Evolutionary conservation across 805 yeast genomes (phyloP), one percentile per base, ranked within the genome.

Genomic region (Starmerella tilneyi): DNA sequence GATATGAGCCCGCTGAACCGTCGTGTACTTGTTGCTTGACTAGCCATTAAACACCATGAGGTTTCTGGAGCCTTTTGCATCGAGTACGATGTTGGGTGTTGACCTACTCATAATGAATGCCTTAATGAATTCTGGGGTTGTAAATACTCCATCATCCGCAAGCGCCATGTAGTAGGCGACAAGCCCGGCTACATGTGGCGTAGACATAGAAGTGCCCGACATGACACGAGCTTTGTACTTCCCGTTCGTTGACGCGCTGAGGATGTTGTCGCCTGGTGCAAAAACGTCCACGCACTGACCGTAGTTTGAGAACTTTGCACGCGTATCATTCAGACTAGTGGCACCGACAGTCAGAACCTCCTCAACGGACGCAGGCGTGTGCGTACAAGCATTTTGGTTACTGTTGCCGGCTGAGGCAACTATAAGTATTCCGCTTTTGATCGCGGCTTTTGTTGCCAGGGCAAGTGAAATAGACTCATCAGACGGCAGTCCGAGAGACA

Each of bases 311-410:
- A 88, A 86, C 15, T 72, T 58, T 0, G 96, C 92, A 33, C 43
- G 68, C 2, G 69, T 56, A 55, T 84, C 94, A 13, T 72, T 59
- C 57, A 82, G 94, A 58, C 84, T 89, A 43, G 85, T 76, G 3
- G 96, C 94, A 0, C 96, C 96, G 4, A 88, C 95, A 0, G 94
- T 80, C 2, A 84, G 74, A 0, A 88, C 88, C 41, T 66, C 66
- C 1, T 65, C 62, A 0, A 94, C 79, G 23, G 92, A 79, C 0
- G 94, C 94, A 0, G 96, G 96, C 45, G 92, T 81, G 11, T 81
- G 74, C 41, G 69, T 62, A 57, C 96, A 88, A 0, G 96, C 94
- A 56, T 84, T 77, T 16, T 72, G 61, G 55, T 80, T 77, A 19
- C 79, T 72, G 59, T 86, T 86, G 0, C 96, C 96, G 0, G 95